Evolutionary conservation across 2,329 filamentous ascomycete species (phyloP).

Genomic region (Pezizomycotina sp.): DNA sequence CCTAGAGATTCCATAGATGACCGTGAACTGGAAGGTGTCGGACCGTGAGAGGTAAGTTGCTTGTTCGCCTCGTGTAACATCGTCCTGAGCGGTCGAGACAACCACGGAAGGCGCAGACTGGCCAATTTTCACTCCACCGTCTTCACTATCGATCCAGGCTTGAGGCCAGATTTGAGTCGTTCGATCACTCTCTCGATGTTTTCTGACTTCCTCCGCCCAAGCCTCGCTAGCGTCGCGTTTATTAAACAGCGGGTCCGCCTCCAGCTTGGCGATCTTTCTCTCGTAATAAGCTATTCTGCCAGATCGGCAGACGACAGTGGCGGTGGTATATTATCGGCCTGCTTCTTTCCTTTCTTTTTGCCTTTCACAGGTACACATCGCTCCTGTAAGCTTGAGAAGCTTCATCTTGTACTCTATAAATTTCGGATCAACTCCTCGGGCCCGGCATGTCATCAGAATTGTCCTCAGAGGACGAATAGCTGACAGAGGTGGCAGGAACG

Average conservation of each 20-base stretch:
- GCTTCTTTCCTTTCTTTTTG: slow-evolving; percentile 30
- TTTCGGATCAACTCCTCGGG: too few species aligned
- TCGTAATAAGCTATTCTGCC: slow-evolving; percentile 17
- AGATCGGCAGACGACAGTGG: slow-evolving; percentile 9
- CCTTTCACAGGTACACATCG: slow-evolving; percentile 11
- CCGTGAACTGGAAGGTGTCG: too few species aligned
- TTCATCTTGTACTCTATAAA: slow-evolving; percentile 61
- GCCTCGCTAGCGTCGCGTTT: slow-evolving; percentile 32
- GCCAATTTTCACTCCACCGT: too few species aligned
- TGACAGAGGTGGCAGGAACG: too few species aligned
- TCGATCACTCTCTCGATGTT: too few species aligned
- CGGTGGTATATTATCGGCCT: slow-evolving; percentile 13
- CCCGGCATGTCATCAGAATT: slow-evolving; percentile 30
- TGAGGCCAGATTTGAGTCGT: too few species aligned
- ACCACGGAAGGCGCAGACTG: too few species aligned
- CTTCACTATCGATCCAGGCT: too few species aligned
- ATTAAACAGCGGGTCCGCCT: slow-evolving; percentile 35
- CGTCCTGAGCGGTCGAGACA: too few species aligned
- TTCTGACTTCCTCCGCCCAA: slow-evolving; percentile 31
- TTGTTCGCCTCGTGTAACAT: too few species aligned
- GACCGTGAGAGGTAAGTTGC: too few species aligned
- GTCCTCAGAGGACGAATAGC: slow-evolving; percentile 26
- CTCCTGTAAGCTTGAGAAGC: slow-evolving; percentile 38
- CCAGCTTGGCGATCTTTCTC: slow-evolving; percentile 19
- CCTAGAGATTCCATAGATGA: too few species aligned